These are phyloP conservation scores for Pseudomassariella vexata DNA, from an alignment of 2,329 filamentous ascomycete species.

Conservation along the genomic window DNA sequence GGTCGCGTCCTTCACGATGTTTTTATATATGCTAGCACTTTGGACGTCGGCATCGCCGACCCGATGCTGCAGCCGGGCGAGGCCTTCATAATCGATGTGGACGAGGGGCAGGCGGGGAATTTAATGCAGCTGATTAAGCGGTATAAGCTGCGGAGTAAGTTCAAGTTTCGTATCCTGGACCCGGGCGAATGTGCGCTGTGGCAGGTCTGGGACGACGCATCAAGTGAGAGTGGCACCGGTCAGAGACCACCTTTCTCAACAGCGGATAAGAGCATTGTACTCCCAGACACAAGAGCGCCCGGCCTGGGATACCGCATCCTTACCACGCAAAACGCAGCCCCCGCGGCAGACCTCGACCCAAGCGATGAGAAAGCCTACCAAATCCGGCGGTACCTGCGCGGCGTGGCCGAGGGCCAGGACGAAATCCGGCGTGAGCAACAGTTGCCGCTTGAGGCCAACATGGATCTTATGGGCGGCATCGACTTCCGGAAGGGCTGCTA, in stretches of 20 bases:
- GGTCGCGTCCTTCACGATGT: conserved; percentile 85
- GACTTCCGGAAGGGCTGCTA: conserved; percentile 97
- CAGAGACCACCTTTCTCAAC: too few relatives aligned
- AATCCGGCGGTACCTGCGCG: conserved; percentile 70
- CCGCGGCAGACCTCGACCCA: conserved; percentile 36
- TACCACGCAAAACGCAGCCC: conserved; percentile 25
- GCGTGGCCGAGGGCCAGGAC: conserved; percentile 76
- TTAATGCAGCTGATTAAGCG: conserved; percentile 71
- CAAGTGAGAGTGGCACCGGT: background rate
- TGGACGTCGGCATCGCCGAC: conserved; percentile 17
- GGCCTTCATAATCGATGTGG: conserved; percentile 76
- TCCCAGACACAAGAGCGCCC: conserved; percentile 46
- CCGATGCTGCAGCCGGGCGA: conserved; percentile 23
- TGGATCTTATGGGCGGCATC: conserved; percentile 79
- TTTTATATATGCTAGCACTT: conserved; percentile 69
- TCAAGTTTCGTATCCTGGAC: conserved; percentile 62
- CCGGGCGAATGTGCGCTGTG: conserved; percentile 63
- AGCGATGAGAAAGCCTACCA: conserved; percentile 59
- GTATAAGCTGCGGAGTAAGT: conserved; percentile 80
- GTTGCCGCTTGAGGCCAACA: conserved; percentile 81
- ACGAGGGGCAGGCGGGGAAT: conserved; percentile 56
- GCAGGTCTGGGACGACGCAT: conserved; percentile 63
- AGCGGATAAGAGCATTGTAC: too few relatives aligned
- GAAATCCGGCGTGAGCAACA: conserved; percentile 70
- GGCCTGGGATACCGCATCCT: conserved; percentile 49